Evolutionary conservation across 2,329 filamentous ascomycete species (phyloP), one percentile per base, ranked within the genome.

Genomic region (Neonectria ditissima): DNA sequence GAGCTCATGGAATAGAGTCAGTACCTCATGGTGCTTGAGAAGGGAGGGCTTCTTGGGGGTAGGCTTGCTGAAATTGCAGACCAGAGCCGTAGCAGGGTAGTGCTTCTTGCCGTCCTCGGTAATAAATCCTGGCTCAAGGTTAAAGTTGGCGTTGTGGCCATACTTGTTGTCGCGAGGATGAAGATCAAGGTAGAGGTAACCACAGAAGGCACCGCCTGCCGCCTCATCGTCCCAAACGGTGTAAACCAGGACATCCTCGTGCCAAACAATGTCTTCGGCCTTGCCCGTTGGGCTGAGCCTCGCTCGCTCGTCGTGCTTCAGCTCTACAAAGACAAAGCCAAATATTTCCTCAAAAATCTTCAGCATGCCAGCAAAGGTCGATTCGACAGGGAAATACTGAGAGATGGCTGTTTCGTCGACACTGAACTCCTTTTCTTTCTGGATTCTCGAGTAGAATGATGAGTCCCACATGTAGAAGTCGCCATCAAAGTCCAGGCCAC

Each of bases 31-130:
- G 74, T 95, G 92, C 83, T 94, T 94, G 44, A 96, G 85, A 4
- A 95, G 84, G 22, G 89, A 92, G 5, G 92, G 92, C 78, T 93
- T 94, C 75, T 86, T 91, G 10, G 87, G 81, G 1, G 91, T 92
- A 2, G 92, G 91, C 79, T 94, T 94, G 75, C 89, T 92, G 77
- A 95, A 95, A 80, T 95, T 95, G 85, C 92, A 95, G 11, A 95
- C 92, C 11, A 95, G 83, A 1, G 92, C 91, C 0, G 92, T 95
- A 1, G 90, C 90, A 6, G 92, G 92, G 76, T 94, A 94, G 60
- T 89, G 85, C 58, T 91, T 86, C 37, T 87, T 89, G 65, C 91
- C 92, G 64, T 93, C 87, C 55, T 86, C 82, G 61, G 85, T 82
- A 59, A 89, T 80, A 79, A 87, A 93, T 24, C 91, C 91, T 1